phyloP scores from a whole-genome alignment of 805 yeast genomes.

The Lipomyces anomalus region DNA sequence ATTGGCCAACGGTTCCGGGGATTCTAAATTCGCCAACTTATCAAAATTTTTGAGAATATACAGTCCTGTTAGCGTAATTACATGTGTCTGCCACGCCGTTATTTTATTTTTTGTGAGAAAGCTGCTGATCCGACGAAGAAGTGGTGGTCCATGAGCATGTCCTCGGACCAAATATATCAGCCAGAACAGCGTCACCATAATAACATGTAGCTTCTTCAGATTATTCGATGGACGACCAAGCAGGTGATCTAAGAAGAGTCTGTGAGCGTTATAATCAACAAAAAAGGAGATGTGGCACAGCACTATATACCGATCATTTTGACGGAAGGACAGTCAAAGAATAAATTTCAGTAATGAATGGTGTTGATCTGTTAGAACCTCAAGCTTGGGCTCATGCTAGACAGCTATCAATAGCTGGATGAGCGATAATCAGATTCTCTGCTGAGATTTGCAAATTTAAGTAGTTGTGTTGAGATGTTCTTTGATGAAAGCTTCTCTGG shows the following conservation, averaged over 20 bases:
- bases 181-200: constrained; percentile 27
- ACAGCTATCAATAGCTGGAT: no score
- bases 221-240: constrained; percentile 29
- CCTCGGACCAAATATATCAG: constrained; percentile 25
- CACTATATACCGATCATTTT: no score
- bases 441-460: no score
- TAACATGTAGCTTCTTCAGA: constrained; percentile 27
- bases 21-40: constrained; percentile 26
- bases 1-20: constrained; percentile 29
- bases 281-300: no score
- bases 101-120: constrained; percentile 19
- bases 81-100: constrained; percentile 32
- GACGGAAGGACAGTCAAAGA: no score
- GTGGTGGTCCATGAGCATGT: constrained; percentile 29
- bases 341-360: no score
- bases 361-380: no score
- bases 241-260: constrained; percentile 26
- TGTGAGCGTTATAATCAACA: no score
- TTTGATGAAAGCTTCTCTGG: no score
- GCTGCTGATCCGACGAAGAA: constrained; percentile 16
- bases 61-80: constrained; percentile 28
- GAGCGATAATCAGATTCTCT: no score
- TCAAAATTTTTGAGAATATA: constrained; percentile 31
- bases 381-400: no score
- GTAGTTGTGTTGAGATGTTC: no score